Conservation (phyloP, 306 rosid species). For the Sicyos baderoa region DNA sequence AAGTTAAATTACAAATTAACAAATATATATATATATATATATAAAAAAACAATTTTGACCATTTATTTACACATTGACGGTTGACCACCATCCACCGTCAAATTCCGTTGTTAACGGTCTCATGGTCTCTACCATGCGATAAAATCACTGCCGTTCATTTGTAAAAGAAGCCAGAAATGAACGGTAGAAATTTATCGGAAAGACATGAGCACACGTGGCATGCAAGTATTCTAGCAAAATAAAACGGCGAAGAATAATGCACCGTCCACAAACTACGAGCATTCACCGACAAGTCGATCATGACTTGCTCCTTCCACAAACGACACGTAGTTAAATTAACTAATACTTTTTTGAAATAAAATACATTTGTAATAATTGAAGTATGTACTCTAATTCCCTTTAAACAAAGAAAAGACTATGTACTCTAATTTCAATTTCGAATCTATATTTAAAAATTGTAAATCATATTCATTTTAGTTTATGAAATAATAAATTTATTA, state of each 20-base stretch:
- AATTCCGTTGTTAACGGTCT: not conserved
- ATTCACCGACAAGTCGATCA: not conserved
- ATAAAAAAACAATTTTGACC: not conserved
- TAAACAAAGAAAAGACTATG: too few species aligned
- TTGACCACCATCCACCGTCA: not conserved
- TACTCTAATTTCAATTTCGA: too few species aligned
- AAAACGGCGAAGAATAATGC: constrained; percentile 5
- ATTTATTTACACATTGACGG: not conserved
- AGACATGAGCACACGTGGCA: not conserved
- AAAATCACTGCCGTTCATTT: not conserved
- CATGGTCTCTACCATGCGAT: not conserved
- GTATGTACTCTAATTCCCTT: too few species aligned
- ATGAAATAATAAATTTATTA: too few species aligned
- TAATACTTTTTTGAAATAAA: too few species aligned
- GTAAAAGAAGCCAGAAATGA: not conserved
- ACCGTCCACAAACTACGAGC: constrained; percentile 1
- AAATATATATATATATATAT: too few species aligned
- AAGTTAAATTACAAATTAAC: too few species aligned
- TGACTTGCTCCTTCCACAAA: not conserved
- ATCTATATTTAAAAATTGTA: too few species aligned
- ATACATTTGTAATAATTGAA: too few species aligned
- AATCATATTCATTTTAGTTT: too few species aligned
- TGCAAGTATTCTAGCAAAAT: not conserved
- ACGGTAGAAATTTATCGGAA: not conserved
- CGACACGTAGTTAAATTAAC: not conserved